phyloP scores from a whole-genome alignment of 306 rosid genomes.

The Corylus americana region DNA sequence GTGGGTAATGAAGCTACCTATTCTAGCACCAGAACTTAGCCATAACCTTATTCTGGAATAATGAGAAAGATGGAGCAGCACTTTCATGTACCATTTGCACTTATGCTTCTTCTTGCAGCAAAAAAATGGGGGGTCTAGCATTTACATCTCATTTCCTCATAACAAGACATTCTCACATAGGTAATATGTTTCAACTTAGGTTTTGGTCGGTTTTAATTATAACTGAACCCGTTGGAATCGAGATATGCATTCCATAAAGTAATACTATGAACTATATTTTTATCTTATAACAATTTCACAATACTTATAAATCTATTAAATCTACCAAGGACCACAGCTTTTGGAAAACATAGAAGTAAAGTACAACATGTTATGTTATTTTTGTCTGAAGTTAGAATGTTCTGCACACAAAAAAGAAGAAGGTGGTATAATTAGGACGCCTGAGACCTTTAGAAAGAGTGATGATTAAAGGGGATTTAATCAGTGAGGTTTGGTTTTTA shows the following conservation, averaged over 20 bases:
- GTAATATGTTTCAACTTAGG: too few relatives aligned
- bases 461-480: slow-evolving; percentile 50
- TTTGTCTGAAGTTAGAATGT: too few relatives aligned
- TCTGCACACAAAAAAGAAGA: background rate
- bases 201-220: too few relatives aligned
- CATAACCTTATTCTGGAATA: background rate
- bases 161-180: background rate
- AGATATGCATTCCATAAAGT: too few relatives aligned
- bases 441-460: slow-evolving; percentile 29
- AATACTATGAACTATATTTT: too few relatives aligned
- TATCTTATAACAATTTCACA: too few relatives aligned
- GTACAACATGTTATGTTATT: too few relatives aligned
- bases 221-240: too few relatives aligned
- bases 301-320: too few relatives aligned
- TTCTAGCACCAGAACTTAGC: background rate
- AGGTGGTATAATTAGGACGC: slow-evolving; percentile 33
- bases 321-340: background rate
- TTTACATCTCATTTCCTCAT: background rate
- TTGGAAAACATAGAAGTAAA: background rate
- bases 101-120: background rate
- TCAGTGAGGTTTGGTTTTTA: slow-evolving; percentile 28
- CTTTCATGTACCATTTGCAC: too few relatives aligned
- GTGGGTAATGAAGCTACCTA: background rate
- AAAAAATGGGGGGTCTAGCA: background rate
- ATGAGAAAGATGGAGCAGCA: too few relatives aligned